Conservation (phyloP, 768 basidiomycete genomes). For the Serendipita sp. region DNA sequence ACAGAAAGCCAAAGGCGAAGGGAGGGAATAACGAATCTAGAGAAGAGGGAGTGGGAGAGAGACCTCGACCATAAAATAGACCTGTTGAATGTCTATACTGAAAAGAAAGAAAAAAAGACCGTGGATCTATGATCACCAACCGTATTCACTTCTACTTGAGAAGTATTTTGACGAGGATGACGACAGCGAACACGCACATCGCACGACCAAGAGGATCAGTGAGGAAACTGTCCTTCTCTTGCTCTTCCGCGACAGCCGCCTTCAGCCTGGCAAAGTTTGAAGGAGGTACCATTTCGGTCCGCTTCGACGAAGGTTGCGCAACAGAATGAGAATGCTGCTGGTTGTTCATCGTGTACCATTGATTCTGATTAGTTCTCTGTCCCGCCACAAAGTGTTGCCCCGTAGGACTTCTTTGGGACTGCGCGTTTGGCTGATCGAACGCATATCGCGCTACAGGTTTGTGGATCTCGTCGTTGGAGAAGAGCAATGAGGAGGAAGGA, state of each 20-base stretch:
- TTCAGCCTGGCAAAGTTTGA: not conserved
- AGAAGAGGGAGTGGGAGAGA: too few species aligned
- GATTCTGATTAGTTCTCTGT: not conserved
- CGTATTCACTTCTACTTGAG: not conserved
- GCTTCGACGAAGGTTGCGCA: not conserved
- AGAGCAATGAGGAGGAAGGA: not conserved
- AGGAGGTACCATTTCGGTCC: not conserved
- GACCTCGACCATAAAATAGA: not conserved
- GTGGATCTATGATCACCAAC: not conserved
- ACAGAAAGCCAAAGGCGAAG: not conserved
- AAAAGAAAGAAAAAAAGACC: not conserved
- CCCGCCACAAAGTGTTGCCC: not conserved
- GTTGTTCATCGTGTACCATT: not conserved
- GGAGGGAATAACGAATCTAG: too few species aligned
- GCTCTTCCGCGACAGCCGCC: not conserved
- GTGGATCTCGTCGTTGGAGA: not conserved
- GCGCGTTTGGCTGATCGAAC: not conserved
- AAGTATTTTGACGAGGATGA: not conserved
- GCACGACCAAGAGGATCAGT: constrained; percentile 1
- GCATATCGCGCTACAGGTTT: not conserved
- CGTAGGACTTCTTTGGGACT: not conserved
- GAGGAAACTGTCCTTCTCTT: not conserved
- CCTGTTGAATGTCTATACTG: not conserved
- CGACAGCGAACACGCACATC: not conserved
- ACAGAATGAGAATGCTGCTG: not conserved